Evolutionary conservation across 345 rosid species (phyloP), one percentile per base, ranked within the genome.

Genomic region (Corchorus olitorius): DNA sequence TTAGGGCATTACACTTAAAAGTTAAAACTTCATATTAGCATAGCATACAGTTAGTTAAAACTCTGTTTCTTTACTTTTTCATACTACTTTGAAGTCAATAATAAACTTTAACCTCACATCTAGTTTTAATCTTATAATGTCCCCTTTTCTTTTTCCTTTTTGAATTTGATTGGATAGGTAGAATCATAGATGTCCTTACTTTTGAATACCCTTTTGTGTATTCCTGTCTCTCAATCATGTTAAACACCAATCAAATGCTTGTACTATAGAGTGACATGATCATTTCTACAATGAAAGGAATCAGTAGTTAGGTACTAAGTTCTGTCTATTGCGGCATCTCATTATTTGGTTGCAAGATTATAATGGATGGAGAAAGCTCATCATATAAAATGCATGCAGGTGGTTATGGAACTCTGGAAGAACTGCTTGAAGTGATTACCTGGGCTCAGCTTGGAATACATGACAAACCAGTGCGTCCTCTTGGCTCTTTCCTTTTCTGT

Each of bases 381-480:
- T 61, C 37, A 16, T 76, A 16, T 34, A 64, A 5, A 60, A 62
- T 39, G 2, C 27, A 63, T 79, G 63, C 86, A 93, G 98, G 99
- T 82, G 98, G 99, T 67, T 96, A 96, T 86, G 99, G 98, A 41
- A 96, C 99, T 52, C 90, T 96, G 73, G 99, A 96, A 84, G 99
- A 96, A 79, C 87, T 96, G 79, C 97, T 96, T 74, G 99, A 96
- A 79, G 99, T 93, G 56, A 96, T 96, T 70, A 89, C 99, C 65
- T 96, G 99, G 99, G 99, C 99, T 71, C 98, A 96, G 80, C 97
- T 96, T 27, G 99, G 99, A 65, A 96, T 96, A 79, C 99, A 96
- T 79, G 97, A 96, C 20, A 96, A 96, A 80, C 98, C 98, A 73
- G 99, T 96, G 84, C 61, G 39, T 33, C 33, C 41, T 64, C 5